phyloP scores from a whole-genome alignment of 2,329 filamentous ascomycete genomes.

The Claviceps sp. region DNA sequence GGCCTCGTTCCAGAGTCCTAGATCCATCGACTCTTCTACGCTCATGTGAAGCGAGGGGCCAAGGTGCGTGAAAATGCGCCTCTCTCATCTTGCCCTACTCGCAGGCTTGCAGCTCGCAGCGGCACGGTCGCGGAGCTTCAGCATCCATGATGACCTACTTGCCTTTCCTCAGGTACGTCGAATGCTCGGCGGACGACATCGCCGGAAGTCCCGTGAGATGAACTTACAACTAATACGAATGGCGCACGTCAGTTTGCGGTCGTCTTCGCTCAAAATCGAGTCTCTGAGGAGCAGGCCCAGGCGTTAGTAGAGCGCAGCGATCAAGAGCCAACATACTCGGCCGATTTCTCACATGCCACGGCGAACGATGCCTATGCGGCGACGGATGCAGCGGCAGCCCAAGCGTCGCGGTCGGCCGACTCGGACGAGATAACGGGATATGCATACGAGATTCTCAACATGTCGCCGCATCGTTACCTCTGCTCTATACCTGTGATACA shows the following conservation, averaged over 20 bases:
- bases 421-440: slow-evolving; percentile 17
- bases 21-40: slow-evolving; percentile 4
- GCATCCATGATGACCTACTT: slow-evolving; percentile 75
- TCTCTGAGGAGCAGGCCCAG: slow-evolving; percentile 57
- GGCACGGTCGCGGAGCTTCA: slow-evolving; percentile 51
- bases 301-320: slow-evolving; percentile 36
- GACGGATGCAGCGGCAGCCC: not conserved
- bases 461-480: slow-evolving; percentile 60
- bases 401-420: slow-evolving; percentile 12
- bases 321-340: slow-evolving; percentile 24
- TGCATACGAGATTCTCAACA: slow-evolving; percentile 59
- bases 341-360: slow-evolving; percentile 27
- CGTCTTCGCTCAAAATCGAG: slow-evolving; percentile 57
- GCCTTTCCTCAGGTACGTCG: slow-evolving; percentile 67
- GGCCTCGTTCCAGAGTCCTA: not conserved
- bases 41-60: slow-evolving; percentile 15
- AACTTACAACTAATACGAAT: slow-evolving; percentile 1
- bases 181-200: not conserved
- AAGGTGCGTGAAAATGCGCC: slow-evolving; percentile 34
- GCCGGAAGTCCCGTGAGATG: no score
- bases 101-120: slow-evolving; percentile 29
- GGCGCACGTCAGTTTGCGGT: slow-evolving; percentile 55
- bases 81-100: slow-evolving; percentile 30
- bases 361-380: slow-evolving; percentile 14
- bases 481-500: slow-evolving; percentile 68